Evolutionary conservation across 106 monocot species (phyloP).

Genomic region (Acorus gramineus): DNA sequence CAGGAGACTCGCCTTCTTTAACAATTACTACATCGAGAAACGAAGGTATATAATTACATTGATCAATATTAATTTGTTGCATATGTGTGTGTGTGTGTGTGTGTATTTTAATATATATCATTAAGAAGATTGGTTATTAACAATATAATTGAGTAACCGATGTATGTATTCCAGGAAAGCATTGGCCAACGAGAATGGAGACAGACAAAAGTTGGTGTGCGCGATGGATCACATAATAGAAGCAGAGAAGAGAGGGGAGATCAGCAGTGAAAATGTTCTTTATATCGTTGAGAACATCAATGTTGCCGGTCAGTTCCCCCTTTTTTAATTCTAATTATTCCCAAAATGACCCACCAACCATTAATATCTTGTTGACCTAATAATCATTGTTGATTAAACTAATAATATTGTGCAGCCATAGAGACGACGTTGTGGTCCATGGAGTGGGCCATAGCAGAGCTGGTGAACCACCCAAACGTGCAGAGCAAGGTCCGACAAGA

Average conservation of each 20-base stretch:
- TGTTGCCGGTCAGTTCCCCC: slow-evolving; percentile 31
- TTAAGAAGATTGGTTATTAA: too few relatives aligned
- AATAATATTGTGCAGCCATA: slow-evolving; percentile 30
- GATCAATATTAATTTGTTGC: not conserved
- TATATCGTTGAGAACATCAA: slow-evolving; percentile 17
- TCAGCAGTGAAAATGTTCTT: slow-evolving; percentile 3
- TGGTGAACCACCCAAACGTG: slow-evolving; percentile 52
- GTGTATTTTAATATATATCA: not conserved
- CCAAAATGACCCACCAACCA: too few relatives aligned
- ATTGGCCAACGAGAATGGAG: too few relatives aligned
- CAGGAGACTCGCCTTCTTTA: slow-evolving; percentile 6
- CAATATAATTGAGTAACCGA: too few relatives aligned
- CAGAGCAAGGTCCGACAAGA: slow-evolving; percentile 40
- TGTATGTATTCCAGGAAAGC: not conserved
- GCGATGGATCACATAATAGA: not conserved
- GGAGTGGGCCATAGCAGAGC: slow-evolving; percentile 66
- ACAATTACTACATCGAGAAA: slow-evolving; percentile 9
- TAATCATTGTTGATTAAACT: too few relatives aligned
- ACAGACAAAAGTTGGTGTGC: not conserved
- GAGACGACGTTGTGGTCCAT: slow-evolving; percentile 73
- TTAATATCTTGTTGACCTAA: too few relatives aligned
- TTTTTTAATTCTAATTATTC: too few relatives aligned
- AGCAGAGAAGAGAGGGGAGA: slow-evolving; percentile 3
- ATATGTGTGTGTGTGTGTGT: too few relatives aligned
- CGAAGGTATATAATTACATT: not conserved